Percentiles rank a stretch among this genome's conserved stretches.
These are phyloP conservation scores for Trichoderma semiorbis DNA, from an alignment of 2,329 filamentous ascomycete species.

Conservation along the genomic window DNA sequence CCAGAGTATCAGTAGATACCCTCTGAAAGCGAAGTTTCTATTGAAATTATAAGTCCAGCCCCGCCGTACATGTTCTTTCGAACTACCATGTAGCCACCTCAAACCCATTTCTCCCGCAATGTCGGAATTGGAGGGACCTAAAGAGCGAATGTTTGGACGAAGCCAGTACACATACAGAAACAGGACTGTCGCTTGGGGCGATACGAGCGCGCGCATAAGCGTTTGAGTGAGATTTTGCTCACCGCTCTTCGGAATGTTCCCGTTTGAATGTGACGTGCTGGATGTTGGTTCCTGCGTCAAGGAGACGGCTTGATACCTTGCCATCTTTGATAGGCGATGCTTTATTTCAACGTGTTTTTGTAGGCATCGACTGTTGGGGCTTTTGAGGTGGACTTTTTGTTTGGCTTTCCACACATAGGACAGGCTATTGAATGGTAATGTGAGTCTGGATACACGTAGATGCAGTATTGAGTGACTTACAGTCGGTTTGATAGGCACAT, in stretches of 20 bases:
- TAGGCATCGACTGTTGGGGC: conserved; percentile 56
- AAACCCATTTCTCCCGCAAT: not conserved
- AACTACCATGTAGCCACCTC: not conserved
- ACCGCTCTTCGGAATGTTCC: not conserved
- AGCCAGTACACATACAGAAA: not conserved
- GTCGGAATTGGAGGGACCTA: not conserved
- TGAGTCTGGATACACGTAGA: conserved; percentile 15
- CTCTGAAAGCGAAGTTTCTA: not conserved
- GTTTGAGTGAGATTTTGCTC: not conserved
- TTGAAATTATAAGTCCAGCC: not conserved
- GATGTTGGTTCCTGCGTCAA: not conserved
- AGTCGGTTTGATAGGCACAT: conserved; percentile 60
- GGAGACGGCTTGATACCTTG: not conserved
- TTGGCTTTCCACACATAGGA: conserved; percentile 61
- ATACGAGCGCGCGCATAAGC: not conserved
- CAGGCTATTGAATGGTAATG: conserved; percentile 44
- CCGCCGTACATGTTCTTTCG: not conserved
- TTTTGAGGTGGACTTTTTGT: conserved; percentile 46
- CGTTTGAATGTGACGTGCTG: not conserved
- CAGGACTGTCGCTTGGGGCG: not conserved
- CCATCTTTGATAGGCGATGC: not conserved
- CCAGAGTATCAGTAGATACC: not conserved
- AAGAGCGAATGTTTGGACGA: not conserved
- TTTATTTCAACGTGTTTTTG: conserved; percentile 60
- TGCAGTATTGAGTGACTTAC: conserved; percentile 36